Evolutionary conservation across 371 early-diverging fungal species (phyloP).

Genomic region (Lichtheimia corymbifera): DNA sequence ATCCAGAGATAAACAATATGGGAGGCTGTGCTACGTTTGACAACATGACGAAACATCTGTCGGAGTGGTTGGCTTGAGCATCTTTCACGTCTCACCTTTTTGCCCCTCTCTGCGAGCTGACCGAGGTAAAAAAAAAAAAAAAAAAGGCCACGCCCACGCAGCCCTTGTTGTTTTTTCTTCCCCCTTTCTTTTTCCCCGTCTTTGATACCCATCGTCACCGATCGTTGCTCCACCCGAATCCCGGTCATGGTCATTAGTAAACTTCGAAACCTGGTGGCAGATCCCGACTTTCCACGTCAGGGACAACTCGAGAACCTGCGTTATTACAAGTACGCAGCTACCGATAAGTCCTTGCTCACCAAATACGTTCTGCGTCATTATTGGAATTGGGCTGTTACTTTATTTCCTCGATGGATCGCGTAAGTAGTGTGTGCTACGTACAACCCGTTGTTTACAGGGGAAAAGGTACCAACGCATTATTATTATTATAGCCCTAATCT

Average conservation of each 20-base stretch:
- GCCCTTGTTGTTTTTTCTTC: too few relatives aligned
- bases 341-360: conserved; percentile 85
- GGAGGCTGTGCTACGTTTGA: too few relatives aligned
- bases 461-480: background rate
- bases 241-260: conserved; percentile 13
- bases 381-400: conserved; percentile 86
- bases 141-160: too few relatives aligned
- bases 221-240: too few relatives aligned
- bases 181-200: too few relatives aligned
- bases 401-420: conserved; percentile 94
- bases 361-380: conserved; percentile 85
- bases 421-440: conserved; percentile 51
- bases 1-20: too few relatives aligned
- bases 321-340: conserved; percentile 81
- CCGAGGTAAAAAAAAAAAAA: too few relatives aligned
- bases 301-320: conserved; percentile 74
- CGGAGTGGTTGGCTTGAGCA: too few relatives aligned
- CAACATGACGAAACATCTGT: too few relatives aligned
- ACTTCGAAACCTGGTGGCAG: conserved; percentile 10
- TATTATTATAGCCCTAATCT: conserved; percentile 86
- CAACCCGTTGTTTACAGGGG: background rate
- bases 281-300: conserved; percentile 40
- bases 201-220: too few relatives aligned
- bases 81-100: too few relatives aligned
- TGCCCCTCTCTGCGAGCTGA: too few relatives aligned